These are phyloP conservation scores for Pseudogymnoascus sp. DNA, from an alignment of 2,329 filamentous ascomycete genomes.

Conservation along the genomic window DNA sequence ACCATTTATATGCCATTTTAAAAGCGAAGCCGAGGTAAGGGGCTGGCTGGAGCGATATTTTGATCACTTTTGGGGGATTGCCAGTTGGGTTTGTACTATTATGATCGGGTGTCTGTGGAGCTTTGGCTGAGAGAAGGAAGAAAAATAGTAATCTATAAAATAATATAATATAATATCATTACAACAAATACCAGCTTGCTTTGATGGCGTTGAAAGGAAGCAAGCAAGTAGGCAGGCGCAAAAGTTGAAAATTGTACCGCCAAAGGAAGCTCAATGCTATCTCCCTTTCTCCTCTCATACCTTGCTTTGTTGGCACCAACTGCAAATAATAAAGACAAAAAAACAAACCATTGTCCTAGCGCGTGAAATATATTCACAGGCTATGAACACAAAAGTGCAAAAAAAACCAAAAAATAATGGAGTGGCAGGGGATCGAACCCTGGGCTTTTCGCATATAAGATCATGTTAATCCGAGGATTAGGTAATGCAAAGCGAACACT, in stretches of 20 bases:
- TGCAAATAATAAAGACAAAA: neutral
- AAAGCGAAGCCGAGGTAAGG: neutral
- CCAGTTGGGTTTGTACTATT: neutral
- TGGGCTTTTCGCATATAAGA: constrained; percentile 10
- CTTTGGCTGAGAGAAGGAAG: neutral
- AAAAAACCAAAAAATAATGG: neutral
- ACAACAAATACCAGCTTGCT: neutral
- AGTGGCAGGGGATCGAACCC: constrained; percentile 10
- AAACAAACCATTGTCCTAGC: neutral
- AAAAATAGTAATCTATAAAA: neutral
- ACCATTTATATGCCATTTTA: neutral
- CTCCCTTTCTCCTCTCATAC: neutral
- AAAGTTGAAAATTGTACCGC: neutral
- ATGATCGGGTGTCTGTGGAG: neutral
- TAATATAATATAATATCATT: neutral
- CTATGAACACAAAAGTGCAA: neutral
- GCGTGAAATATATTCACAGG: neutral
- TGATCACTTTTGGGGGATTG: neutral
- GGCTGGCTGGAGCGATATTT: neutral
- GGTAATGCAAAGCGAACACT: constrained; percentile 10
- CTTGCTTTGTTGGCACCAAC: neutral
- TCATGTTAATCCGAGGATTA: constrained; percentile 7
- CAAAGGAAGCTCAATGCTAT: neutral
- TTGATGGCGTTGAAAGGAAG: neutral
- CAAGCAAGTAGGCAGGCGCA: neutral